These are phyloP conservation scores for Candida nanaspora DNA, from an alignment of 805 yeast genomes.

Conservation along the genomic window DNA sequence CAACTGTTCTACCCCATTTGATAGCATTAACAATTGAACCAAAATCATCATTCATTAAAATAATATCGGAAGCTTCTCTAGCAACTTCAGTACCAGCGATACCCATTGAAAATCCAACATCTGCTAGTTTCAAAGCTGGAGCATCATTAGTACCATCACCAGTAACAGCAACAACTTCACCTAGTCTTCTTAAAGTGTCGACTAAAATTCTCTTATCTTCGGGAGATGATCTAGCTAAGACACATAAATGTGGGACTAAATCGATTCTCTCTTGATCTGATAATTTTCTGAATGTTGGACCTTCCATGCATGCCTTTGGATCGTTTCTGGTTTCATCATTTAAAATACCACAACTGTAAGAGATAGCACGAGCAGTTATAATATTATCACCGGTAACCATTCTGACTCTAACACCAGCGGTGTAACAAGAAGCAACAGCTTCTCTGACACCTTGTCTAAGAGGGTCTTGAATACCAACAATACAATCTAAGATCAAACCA, in stretches of 20 bases:
- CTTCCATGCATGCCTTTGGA: conserved; percentile 75
- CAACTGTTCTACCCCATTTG: conserved; percentile 97
- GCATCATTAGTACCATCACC: conserved; percentile 99
- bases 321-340: conserved; percentile 43
- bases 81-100: conserved; percentile 98
- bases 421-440: conserved; percentile 78
- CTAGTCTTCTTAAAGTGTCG: conserved; percentile 65
- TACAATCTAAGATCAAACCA: conserved; percentile 53
- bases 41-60: conserved; percentile 92
- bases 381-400: conserved; percentile 99
- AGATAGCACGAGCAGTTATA: conserved; percentile 86
- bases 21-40: conserved; percentile 93
- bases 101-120: conserved; percentile 99
- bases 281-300: conserved; percentile 78
- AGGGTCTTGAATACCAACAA: conserved; percentile 95
- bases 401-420: conserved; percentile 90
- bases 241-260: conserved; percentile 69
- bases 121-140: conserved; percentile 93
- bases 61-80: conserved; percentile 97
- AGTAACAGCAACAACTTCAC: conserved; percentile 96
- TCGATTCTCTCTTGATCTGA: conserved; percentile 44
- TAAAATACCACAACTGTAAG: conserved; percentile 76
- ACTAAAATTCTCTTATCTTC: conserved; percentile 90
- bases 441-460: conserved; percentile 83
- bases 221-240: conserved; percentile 91